Evolutionary conservation across 257 asterid species (phyloP), one percentile per base, ranked within the genome.

Genomic region (Verbena officinalis): DNA sequence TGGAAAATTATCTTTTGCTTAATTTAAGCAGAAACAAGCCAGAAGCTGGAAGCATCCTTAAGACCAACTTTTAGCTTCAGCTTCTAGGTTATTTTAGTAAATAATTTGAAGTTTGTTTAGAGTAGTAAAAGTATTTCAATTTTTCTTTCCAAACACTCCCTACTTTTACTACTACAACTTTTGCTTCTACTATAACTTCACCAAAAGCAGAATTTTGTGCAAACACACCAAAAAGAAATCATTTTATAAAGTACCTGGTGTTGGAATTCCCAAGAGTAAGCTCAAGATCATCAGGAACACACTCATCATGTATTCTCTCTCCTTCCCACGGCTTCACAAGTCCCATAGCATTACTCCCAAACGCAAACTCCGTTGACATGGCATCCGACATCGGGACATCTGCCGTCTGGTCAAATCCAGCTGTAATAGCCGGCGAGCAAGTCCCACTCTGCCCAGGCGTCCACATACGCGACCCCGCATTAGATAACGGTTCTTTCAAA

Each of bases 371-470:
- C 7, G 91, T 84, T 34, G 95, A 82, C 58, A 87, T 79, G 21
- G 84, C 91, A 72, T 94, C 99, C 0, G 84, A 72, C 99, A 94
- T 94, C 9, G 99, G 96, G 17, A 94, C 87, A 81, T 94, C 99
- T 15, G 86, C 91, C 12, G 84, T 85, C 55, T 75, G 88, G 73
- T 87, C 97, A 64, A 75, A 70, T 48, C 86, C 84, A 1, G 95
- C 84, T 22, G 81, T 68, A 61, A 93, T 61, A 55, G 94, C 95
- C 2, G 99, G 99, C 23, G 99, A 94, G 55, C 99, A 90, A 2
- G 96, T 88, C 19, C 99, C 97, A 60, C 99, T 90, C 73, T 94
- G 99, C 23, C 95, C 95, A 0, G 99, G 97, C 34, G 99, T 90
- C 96, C 96, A 94, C 96, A 90, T 81, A 3, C 91, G 91, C 8